phyloP scores from a whole-genome alignment of 192 early-diverging fungal genomes.

The Coemansia sp. region DNA sequence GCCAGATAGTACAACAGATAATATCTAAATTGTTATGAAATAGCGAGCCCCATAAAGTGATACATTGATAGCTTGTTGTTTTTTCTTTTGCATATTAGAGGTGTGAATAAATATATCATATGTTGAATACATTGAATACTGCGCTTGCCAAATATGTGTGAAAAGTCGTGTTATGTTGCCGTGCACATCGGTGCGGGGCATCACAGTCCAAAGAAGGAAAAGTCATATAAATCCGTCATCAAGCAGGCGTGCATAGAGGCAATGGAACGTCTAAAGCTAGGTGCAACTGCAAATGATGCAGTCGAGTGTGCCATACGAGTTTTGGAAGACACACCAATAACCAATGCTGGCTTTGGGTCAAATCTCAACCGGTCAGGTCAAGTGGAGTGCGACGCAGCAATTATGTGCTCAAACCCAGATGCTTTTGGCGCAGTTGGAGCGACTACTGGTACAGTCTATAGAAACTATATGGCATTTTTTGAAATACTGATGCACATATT shows the following conservation, averaged over 20 bases:
- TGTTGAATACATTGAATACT: too few relatives aligned
- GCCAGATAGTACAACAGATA: too few relatives aligned
- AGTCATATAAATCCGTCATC: conserved; percentile 27
- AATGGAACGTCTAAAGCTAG: conserved; percentile 13
- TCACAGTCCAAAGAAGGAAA: conserved; percentile 20
- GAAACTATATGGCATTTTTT: too few relatives aligned
- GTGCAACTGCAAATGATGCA: conserved; percentile 17
- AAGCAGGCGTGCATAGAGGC: conserved; percentile 28
- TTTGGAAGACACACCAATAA: conserved; percentile 54
- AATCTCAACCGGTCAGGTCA: conserved; percentile 72
- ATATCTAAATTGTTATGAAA: too few relatives aligned
- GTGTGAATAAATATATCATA: too few relatives aligned
- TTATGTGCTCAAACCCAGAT: conserved; percentile 68
- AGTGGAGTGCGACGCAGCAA: conserved; percentile 85
- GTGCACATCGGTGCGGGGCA: conserved; percentile 47
- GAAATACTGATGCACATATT: too few relatives aligned
- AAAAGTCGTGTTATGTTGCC: conserved; percentile 12
- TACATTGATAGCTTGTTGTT: too few relatives aligned
- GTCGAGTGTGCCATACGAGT: conserved; percentile 26
- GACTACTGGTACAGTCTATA: conserved; percentile 44
- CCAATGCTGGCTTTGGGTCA: conserved; percentile 71
- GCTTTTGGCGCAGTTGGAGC: conserved; percentile 80
- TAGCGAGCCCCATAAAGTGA: too few relatives aligned
- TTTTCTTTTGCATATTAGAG: too few relatives aligned
- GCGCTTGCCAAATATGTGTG: too few relatives aligned